Evolutionary conservation across 1,284 basidiomycete genomes (phyloP).

Genomic region (Phellinidium pouzarii): DNA sequence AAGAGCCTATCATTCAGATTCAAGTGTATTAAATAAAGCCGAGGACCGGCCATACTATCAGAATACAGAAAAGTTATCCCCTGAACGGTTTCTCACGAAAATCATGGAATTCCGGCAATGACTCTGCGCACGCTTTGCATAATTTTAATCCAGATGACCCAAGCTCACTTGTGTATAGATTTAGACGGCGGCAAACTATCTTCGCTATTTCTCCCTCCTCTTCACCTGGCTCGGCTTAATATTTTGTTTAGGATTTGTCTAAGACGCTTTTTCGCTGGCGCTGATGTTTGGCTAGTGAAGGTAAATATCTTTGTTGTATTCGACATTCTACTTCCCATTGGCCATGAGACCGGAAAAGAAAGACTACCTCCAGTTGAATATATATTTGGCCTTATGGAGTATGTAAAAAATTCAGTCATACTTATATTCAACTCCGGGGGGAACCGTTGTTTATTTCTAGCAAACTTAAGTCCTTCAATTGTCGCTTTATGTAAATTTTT

Average conservation of each 20-base stretch:
- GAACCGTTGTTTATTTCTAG: neutral
- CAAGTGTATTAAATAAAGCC: neutral
- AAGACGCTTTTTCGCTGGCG: constrained; percentile 18
- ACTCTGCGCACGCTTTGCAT: neutral
- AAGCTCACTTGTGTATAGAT: neutral
- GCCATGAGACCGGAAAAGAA: neutral
- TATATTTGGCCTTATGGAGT: constrained; percentile 1
- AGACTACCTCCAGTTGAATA: neutral
- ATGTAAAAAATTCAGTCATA: too few species aligned
- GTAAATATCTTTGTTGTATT: constrained; percentile 20
- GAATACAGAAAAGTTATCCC: neutral
- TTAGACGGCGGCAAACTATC: neutral
- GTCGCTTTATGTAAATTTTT: constrained; percentile 2
- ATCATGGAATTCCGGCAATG: neutral
- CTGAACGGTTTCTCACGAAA: constrained; percentile 1
- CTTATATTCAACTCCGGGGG: neutral
- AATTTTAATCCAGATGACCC: neutral
- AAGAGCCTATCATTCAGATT: neutral
- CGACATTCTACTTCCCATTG: constrained; percentile 15
- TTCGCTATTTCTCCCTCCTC: neutral
- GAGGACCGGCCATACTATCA: constrained; percentile 1
- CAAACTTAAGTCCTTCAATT: neutral
- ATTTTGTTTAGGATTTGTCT: constrained; percentile 19
- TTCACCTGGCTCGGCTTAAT: neutral
- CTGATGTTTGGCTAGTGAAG: constrained; percentile 19